Conservation (phyloP, 2,329 filamentous ascomycete species). For the Talaromyces sp. region DNA sequence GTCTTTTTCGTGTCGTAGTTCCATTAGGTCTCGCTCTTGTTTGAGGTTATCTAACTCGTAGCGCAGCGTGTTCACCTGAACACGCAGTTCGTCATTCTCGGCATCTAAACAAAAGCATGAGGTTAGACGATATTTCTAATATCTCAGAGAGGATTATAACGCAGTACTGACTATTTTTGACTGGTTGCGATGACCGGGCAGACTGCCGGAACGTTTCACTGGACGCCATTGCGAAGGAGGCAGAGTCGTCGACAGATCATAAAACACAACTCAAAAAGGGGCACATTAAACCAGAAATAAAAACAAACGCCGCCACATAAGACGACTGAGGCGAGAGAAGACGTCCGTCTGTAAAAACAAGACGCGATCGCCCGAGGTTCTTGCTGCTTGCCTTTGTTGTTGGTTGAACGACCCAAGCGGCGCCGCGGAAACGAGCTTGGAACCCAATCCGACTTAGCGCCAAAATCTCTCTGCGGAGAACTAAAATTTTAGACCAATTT, state of each 20-base stretch:
- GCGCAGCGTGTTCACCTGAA: conserved; percentile 78
- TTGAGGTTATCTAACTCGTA: conserved; percentile 85
- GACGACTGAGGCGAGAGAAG: not conserved
- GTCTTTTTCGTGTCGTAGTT: conserved; percentile 76
- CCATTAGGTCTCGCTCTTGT: conserved; percentile 77
- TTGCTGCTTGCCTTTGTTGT: not conserved
- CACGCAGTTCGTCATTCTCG: conserved; percentile 73
- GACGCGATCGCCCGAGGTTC: not conserved
- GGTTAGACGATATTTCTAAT: not conserved
- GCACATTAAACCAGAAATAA: not conserved
- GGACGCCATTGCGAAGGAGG: conserved; percentile 32
- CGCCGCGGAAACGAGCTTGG: conserved; percentile 13
- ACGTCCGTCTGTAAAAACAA: not conserved
- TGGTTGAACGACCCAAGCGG: not conserved
- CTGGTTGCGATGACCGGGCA: conserved; percentile 25
- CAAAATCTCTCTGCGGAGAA: conserved; percentile 26
- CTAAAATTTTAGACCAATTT: conserved; percentile 12
- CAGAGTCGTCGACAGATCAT: conserved; percentile 50
- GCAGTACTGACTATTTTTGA: conserved; percentile 32
- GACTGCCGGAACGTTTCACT: conserved; percentile 34
- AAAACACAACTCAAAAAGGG: not conserved
- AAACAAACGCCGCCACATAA: not conserved
- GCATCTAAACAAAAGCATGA: conserved; percentile 23
- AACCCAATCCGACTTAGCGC: conserved; percentile 25
- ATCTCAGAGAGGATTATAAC: not conserved